Conservation (phyloP, 495 filamentous ascomycete species). For the Pyrenula massariospora region DNA sequence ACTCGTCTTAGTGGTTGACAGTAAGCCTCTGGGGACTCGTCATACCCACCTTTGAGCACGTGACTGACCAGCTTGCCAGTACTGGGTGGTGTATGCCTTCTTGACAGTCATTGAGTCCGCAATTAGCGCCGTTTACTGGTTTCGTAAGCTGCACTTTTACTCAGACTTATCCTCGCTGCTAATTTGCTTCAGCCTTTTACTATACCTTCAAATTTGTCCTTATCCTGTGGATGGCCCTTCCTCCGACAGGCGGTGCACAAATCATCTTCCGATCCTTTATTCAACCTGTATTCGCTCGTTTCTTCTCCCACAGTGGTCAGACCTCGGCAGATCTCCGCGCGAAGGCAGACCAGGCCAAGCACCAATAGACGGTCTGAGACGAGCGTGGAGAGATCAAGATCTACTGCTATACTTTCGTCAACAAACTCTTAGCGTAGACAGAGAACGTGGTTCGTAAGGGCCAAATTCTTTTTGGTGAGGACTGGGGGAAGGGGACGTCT, state of each 20-base stretch:
- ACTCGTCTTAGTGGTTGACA: slow-evolving; percentile 45
- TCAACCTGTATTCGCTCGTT: slow-evolving; percentile 78
- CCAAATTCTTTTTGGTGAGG: too few relatives aligned
- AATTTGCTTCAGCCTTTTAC: slow-evolving; percentile 65
- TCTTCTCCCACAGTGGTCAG: slow-evolving; percentile 63
- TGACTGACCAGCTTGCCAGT: slow-evolving; percentile 37
- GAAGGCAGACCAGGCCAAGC: slow-evolving; percentile 69
- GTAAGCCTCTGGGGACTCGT: slow-evolving; percentile 35
- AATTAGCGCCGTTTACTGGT: slow-evolving; percentile 94
- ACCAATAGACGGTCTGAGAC: slow-evolving; percentile 16
- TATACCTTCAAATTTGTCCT: slow-evolving; percentile 99
- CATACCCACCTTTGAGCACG: not conserved
- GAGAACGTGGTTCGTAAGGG: too few relatives aligned
- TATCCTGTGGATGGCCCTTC: slow-evolving; percentile 93
- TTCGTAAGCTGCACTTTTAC: slow-evolving; percentile 45
- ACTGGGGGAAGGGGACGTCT: too few relatives aligned
- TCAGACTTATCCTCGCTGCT: slow-evolving; percentile 4
- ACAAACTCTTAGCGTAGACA: too few relatives aligned
- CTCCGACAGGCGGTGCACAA: slow-evolving; percentile 91
- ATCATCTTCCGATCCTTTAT: slow-evolving; percentile 93
- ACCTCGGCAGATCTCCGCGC: slow-evolving; percentile 84
- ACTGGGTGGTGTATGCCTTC: slow-evolving; percentile 95
- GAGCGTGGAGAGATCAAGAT: too few relatives aligned
- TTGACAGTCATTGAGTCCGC: slow-evolving; percentile 89
- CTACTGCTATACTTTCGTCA: too few relatives aligned